These are phyloP conservation scores for Fonsecaea nubica DNA, from an alignment of 2,329 filamentous ascomycete species.

Conservation along the genomic window DNA sequence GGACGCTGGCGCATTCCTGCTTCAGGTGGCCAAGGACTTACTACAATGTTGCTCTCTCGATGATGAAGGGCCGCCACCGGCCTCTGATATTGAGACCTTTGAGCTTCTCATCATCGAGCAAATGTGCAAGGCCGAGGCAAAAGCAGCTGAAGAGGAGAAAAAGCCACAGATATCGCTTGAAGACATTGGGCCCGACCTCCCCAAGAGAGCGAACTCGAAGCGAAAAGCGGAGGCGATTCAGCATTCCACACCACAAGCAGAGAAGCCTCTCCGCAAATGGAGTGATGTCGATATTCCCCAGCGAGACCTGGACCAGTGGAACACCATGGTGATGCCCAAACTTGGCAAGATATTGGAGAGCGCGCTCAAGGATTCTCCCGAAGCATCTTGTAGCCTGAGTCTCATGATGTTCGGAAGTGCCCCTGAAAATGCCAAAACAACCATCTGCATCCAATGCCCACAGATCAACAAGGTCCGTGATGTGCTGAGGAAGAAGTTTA, in stretches of 20 bases:
- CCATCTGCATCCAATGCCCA: conserved; percentile 67
- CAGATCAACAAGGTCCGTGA: conserved; percentile 61
- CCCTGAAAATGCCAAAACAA: conserved; percentile 63
- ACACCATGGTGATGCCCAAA: conserved; percentile 62
- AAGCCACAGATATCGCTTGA: conserved; percentile 14
- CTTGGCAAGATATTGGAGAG: conserved; percentile 65
- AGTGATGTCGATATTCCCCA: conserved; percentile 61
- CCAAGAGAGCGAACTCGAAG: conserved; percentile 29
- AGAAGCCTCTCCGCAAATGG: conserved; percentile 51
- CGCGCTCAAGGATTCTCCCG: conserved; percentile 63
- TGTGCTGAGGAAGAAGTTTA: conserved; percentile 63
- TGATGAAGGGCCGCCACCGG: conserved; percentile 38
- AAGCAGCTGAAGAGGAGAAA: conserved; percentile 23
- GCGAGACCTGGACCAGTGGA: conserved; percentile 64
- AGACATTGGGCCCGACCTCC: conserved; percentile 22
- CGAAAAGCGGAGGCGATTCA: conserved; percentile 32
- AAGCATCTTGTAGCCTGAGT: conserved; percentile 64
- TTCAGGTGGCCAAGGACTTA: conserved; percentile 39
- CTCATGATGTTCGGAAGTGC: conserved; percentile 67
- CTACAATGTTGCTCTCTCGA: conserved; percentile 39
- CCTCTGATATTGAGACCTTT: conserved; percentile 39
- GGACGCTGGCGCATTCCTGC: conserved; percentile 38
- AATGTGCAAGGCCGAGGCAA: conserved; percentile 37
- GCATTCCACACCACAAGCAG: conserved; percentile 12
- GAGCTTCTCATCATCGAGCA: conserved; percentile 39